Conservation (phyloP, 2,329 filamentous ascomycete genomes). For the Fusarium compactum region DNA sequence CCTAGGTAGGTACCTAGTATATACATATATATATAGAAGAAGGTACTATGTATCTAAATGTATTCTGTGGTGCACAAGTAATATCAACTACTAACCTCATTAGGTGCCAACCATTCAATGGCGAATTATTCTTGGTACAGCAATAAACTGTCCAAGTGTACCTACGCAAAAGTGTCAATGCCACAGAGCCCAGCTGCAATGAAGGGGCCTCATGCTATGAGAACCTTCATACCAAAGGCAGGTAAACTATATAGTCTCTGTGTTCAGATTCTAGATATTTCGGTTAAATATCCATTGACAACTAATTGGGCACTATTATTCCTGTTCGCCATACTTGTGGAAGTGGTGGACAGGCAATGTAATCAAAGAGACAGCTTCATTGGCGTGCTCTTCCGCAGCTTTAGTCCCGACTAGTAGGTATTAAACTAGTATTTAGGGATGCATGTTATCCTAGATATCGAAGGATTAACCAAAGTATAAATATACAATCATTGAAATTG, state of each 20-base stretch:
- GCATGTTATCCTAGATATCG: background rate
- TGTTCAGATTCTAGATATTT: background rate
- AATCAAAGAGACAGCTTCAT: background rate
- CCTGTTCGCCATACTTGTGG: background rate
- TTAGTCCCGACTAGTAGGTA: no score
- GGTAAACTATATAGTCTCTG: background rate
- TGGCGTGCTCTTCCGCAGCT: background rate
- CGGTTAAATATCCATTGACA: no score
- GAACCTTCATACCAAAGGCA: background rate
- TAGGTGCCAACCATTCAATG: background rate
- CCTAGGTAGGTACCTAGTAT: no score
- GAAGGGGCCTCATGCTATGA: background rate
- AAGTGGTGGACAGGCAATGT: background rate
- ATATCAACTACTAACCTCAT: background rate
- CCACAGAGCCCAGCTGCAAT: background rate
- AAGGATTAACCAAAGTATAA: background rate
- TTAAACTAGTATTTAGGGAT: background rate
- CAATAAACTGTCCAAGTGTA: background rate
- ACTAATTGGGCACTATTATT: background rate
- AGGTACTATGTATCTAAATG: no score
- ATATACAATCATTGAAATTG: constrained; percentile 1
- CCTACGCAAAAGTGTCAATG: background rate
- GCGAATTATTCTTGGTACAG: background rate
- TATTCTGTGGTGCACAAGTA: constrained; percentile 7
- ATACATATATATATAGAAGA: no score